Evolutionary conservation across 164 flowering plant genomes (phyloP).

Genomic region (Kalanchoe fedtschenkoi): DNA sequence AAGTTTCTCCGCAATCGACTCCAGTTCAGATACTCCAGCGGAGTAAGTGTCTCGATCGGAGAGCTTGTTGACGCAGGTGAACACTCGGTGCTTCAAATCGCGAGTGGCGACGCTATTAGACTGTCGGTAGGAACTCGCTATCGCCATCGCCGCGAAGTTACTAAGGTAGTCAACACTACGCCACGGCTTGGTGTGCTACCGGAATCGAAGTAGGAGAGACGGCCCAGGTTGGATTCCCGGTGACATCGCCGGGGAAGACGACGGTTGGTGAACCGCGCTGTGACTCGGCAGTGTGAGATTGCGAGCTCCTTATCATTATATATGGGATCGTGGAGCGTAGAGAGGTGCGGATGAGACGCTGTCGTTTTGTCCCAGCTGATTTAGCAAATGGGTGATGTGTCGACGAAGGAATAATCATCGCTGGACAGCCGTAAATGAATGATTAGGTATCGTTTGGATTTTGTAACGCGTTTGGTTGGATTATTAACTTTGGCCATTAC

Average conservation of each 20-base stretch:
- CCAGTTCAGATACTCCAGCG: conserved; percentile 63
- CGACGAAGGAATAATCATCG: conserved; percentile 1
- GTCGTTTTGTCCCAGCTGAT: not conserved
- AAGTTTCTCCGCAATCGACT: conserved; percentile 43
- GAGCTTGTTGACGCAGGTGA: conserved; percentile 56
- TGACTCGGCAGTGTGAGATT: not conserved
- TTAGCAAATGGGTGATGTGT: not conserved
- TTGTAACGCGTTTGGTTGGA: conserved; percentile 2
- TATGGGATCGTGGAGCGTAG: not conserved
- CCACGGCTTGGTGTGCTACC: too few species aligned
- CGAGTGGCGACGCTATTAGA: conserved; percentile 19
- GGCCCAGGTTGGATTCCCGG: not conserved
- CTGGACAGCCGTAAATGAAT: not conserved
- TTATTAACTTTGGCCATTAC: not conserved
- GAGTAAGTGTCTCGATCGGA: conserved; percentile 76
- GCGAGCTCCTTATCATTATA: not conserved
- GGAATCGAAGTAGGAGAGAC: not conserved
- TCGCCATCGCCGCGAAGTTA: too few species aligned
- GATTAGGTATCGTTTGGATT: not conserved
- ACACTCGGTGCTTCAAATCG: conserved; percentile 52
- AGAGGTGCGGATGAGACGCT: not conserved
- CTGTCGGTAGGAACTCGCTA: not conserved
- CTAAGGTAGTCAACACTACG: too few species aligned
- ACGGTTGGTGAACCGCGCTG: not conserved
- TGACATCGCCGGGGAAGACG: not conserved